Base-by-base conservation (phyloP, 768 basidiomycete genomes). In the Mycena sanguinolenta region DNA sequence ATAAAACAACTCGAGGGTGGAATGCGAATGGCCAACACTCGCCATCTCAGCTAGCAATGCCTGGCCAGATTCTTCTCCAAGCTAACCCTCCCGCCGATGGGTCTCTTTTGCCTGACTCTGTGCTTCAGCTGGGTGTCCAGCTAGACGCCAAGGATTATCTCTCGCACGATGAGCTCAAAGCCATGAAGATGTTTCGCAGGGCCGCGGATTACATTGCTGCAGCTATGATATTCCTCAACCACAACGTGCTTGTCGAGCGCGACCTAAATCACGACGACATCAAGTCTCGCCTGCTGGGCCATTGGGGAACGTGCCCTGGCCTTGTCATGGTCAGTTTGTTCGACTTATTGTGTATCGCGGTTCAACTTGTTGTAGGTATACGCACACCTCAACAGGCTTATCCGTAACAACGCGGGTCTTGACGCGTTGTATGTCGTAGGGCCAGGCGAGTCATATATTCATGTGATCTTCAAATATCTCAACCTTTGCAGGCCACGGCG, bases 141-240 rank as follows among this genome's bases (percentile, higher is more conserved):
- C 83, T 90, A 72, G 76, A 88, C 67, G 82, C 82, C 23, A 81
- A 84, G 58, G 75, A 84, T 61, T 84, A 82, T 60, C 85, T 93
- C 36, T 77, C 87, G 16, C 34, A 77, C 1, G 81, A 87, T 42
- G 89, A 92, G 67, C 86, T 90, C 63, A 77, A 81, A 27, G 82
- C 86, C 16, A 75, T 92, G 60, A 79, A 84, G 70, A 78, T 82
- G 70, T 92, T 91, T 77, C 83, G 86, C 39, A 83, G 88, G 21
- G 89, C 91, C 54, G 91, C 91, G 17, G 85, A 91, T 78, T 93
- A 92, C 73, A 89, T 93, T 58, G 84, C 92, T 65, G 74, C 63
- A 90, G 94, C 94, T 1, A 95, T 93, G 92, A 95, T 96, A 71
- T 97, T 95, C 82, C 82, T 97, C 67, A 90, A 87, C 70, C 83